Evolutionary conservation across 345 rosid species (phyloP), one percentile per base, ranked within the genome.

Genomic region (Aquilaria yunnanensis): DNA sequence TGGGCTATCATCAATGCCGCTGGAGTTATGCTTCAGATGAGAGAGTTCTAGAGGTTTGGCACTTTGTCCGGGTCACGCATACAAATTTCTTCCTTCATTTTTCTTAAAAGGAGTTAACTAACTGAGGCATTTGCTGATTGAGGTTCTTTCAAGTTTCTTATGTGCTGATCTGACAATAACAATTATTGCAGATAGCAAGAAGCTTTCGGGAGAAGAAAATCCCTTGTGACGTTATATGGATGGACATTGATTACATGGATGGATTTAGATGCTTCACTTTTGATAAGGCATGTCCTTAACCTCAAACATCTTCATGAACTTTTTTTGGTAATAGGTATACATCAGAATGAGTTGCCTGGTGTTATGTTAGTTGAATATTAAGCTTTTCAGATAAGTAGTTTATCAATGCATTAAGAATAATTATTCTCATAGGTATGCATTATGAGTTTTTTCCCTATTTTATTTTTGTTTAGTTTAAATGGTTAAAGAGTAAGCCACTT

Each of bases 211-310:
- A 89, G 69, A 92, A 92, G 79, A 82, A 69, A 55, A 89, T 92
- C 65, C 96, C 98, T 49, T 69, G 89, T 72, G 98, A 92, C 65
- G 96, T 80, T 62, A 75, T 92, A 76, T 92, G 98, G 98, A 92
- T 92, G 98, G 98, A 92, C 71, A 92, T 92, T 69, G 98, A 92
- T 73, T 92, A 92, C 78, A 92, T 92, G 98, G 98, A 92, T 70
- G 91, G 93, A 9, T 92, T 89, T 72, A 85, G 98, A 54, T 92
- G 96, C 85, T 92, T 92, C 77, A 92, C 98, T 70, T 85, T 92
- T 56, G 87, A 89, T 78, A 68, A 85, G 96, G 98, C 73, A 80
- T 69, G 84, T 66, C 55, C 50, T 59, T 13, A n/a, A 3, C 57
- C 47, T 41, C 12, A 46, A 50, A 37, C 12, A 54, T 34, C n/a